Evolutionary conservation across 2,329 filamentous ascomycete species (phyloP), one percentile per base, ranked within the genome.

Genomic region (Fusarium sp.): DNA sequence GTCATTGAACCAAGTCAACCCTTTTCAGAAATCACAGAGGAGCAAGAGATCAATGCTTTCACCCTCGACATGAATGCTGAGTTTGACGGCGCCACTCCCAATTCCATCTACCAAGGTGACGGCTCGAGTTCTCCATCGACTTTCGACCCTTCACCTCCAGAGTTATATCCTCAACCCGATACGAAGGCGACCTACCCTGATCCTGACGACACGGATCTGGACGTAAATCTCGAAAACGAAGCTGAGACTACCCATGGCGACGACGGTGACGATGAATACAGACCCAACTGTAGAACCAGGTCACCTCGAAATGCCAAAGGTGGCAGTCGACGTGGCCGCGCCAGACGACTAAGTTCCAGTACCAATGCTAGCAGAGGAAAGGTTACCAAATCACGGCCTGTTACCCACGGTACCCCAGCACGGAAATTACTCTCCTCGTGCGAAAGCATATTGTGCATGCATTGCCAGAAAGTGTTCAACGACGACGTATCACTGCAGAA

Each of bases 401-500:
- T 51, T 25, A 29, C 59, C 19, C 55, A 60, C 33, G 12, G 25
- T 25, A 21, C n/a, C 19, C 9, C 46, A 25, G 38, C 27, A 23
- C 70, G 57, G 19, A 74, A 25, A 46, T 52, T 74, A 9, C 52
- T 68, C 16, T 66, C 74, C 7, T 51, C 63, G 3, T 14, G 23
- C 19, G 51, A 54, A 41, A 52, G n/a, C 19, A 60, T 57, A 12
- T 18, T n/a, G 14, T 79, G 77, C 38, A 25, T 41, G 4, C 57
- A 76, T 19, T 79, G 77, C 49, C 49, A 63, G 16, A 33, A 57
- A 10, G 29, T 61, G 8, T 89, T 88, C 79, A 82, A 84, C 35
- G 86, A 88, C 66, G 77, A 81, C 29, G 75, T 75, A 11, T 74
- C 81, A 8, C 84, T 89, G 5, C 81, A 86, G 51, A 84, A 81